Conservation (phyloP, 805 yeast species). For the Myxozyma nipponensis region DNA sequence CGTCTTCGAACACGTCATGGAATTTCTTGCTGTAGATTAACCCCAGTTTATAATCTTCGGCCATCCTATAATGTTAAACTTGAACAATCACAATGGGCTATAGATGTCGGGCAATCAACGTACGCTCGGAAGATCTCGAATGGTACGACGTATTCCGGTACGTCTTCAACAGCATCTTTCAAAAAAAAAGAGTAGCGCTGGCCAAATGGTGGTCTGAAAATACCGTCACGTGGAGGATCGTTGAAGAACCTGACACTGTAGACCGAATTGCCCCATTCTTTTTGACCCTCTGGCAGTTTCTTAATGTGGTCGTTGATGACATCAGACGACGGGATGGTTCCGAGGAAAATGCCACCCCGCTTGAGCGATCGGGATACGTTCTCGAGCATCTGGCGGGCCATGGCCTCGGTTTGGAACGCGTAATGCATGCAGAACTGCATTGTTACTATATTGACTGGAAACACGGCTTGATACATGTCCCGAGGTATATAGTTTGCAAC, state of each 20-base stretch:
- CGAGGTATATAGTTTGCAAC: conserved; percentile 15
- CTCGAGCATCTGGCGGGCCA: conserved; percentile 64
- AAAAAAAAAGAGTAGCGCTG: conserved; percentile 76
- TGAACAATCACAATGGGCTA: neutral
- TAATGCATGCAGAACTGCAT: conserved; percentile 93
- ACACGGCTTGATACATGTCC: conserved; percentile 56
- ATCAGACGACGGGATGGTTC: conserved; percentile 92
- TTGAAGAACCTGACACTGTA: conserved; percentile 79
- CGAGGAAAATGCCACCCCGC: conserved; percentile 84
- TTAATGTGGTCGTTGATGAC: conserved; percentile 66
- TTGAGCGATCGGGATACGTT: conserved; percentile 74
- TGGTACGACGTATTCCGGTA: conserved; percentile 95
- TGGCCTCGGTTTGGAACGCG: conserved; percentile 82
- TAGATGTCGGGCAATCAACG: conserved; percentile 4
- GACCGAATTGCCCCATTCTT: conserved; percentile 78
- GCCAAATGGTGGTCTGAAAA: conserved; percentile 73
- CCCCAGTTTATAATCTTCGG: conserved; percentile 76
- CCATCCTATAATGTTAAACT: conserved; percentile 43
- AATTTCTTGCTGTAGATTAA: conserved; percentile 72
- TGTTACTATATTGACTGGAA: conserved; percentile 85
- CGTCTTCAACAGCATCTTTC: conserved; percentile 92
- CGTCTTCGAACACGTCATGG: conserved; percentile 74
- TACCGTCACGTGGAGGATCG: conserved; percentile 70
- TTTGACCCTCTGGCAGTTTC: conserved; percentile 49
- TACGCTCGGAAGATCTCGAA: conserved; percentile 71